Conservation (phyloP, 1,284 basidiomycete species). For the Ceratobasidium sp. region DNA sequence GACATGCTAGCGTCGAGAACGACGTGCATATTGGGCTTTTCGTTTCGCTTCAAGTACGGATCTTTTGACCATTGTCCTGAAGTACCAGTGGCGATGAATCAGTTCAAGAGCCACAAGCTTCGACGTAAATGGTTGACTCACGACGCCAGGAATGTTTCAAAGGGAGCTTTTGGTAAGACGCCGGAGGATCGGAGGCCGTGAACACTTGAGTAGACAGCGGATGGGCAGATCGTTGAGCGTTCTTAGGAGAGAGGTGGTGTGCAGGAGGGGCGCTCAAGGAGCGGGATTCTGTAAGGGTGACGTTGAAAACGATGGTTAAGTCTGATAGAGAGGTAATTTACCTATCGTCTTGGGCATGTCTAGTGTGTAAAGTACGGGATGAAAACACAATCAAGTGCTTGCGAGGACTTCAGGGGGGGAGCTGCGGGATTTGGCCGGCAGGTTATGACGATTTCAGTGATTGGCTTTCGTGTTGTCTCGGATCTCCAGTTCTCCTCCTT, state of each 20-base stretch:
- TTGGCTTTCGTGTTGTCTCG: conserved; percentile 34
- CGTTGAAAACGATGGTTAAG: conserved; percentile 22
- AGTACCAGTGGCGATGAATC: not conserved
- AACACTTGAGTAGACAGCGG: conserved; percentile 32
- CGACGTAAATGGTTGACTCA: not conserved
- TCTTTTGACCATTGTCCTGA: conserved; percentile 33
- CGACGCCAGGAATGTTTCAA: conserved; percentile 38
- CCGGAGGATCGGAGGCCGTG: not conserved
- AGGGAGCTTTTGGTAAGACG: conserved; percentile 8
- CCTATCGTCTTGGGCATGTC: conserved; percentile 37
- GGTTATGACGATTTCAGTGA: conserved; percentile 42
- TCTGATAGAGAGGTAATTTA: not conserved
- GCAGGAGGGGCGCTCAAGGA: conserved; percentile 39
- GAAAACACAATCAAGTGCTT: not conserved
- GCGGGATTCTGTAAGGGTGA: conserved; percentile 31
- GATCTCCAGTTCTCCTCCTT: conserved; percentile 17
- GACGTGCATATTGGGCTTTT: conserved; percentile 26
- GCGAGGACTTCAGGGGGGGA: conserved; percentile 6
- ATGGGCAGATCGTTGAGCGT: conserved; percentile 12
- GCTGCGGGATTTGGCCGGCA: conserved; percentile 26
- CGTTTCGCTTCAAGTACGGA: not conserved
- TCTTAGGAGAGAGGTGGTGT: conserved; percentile 28
- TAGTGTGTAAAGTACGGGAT: not conserved
- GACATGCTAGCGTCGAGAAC: conserved; percentile 30
- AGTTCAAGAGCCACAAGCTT: not conserved